Evolutionary conservation across 2,329 filamentous ascomycete genomes (phyloP).

Genomic region (Fusarium pseudograminearum): DNA sequence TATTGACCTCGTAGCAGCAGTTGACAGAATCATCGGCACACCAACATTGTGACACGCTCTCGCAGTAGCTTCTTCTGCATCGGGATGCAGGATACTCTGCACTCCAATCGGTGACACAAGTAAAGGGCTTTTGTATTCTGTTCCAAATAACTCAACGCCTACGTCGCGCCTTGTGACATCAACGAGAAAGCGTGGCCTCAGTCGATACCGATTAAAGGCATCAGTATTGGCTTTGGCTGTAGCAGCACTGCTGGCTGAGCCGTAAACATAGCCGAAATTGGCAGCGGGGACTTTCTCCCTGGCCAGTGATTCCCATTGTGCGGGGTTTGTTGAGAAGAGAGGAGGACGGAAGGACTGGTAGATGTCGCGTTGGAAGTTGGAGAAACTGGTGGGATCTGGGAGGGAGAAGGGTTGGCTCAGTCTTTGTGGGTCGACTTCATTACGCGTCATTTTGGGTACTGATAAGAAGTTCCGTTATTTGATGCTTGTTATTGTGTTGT

Average conservation of each 20-base stretch:
- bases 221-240: slow-evolving; percentile 71
- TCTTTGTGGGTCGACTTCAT: slow-evolving; percentile 14
- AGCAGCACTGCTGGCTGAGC: slow-evolving; percentile 71
- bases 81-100: slow-evolving; percentile 73
- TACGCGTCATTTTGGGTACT: neutral
- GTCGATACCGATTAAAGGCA: slow-evolving; percentile 65
- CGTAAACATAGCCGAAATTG: slow-evolving; percentile 69
- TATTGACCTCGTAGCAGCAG: slow-evolving; percentile 71
- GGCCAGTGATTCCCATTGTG: slow-evolving; percentile 41
- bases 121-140: slow-evolving; percentile 59
- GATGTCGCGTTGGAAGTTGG: slow-evolving; percentile 42
- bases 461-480: accelerated
- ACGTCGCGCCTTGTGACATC: slow-evolving; percentile 60
- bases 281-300: slow-evolving; percentile 31
- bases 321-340: slow-evolving; percentile 37
- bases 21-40: slow-evolving; percentile 76
- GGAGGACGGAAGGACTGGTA: slow-evolving; percentile 42
- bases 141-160: slow-evolving; percentile 65
- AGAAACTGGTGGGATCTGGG: slow-evolving; percentile 37
- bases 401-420: slow-evolving; percentile 19
- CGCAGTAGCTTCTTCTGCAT: slow-evolving; percentile 73
- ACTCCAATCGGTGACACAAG: slow-evolving; percentile 77
- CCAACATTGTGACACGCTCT: slow-evolving; percentile 69
- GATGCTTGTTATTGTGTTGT: neutral
- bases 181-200: slow-evolving; percentile 65